phyloP scores from a whole-genome alignment of 352 stramenopile species.

The Phytophthora europaea region DNA sequence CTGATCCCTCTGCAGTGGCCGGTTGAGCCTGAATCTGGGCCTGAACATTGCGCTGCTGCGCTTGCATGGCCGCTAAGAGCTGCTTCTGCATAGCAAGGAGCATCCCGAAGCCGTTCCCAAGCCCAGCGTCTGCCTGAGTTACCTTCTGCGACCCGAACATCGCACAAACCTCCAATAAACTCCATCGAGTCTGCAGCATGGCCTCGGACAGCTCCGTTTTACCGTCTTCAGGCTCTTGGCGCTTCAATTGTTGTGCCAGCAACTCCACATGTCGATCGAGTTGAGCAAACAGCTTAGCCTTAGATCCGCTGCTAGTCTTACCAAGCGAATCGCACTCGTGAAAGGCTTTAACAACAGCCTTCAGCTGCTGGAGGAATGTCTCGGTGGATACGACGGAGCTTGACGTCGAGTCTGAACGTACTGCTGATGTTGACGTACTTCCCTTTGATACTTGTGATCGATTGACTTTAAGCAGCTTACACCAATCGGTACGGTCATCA shows the following conservation, averaged over 20 bases:
- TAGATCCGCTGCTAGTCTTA: conserved; percentile 17
- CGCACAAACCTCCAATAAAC: conserved; percentile 60
- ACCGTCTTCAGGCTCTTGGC: conserved; percentile 34
- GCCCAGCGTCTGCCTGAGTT: conserved; percentile 32
- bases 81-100: conserved; percentile 61
- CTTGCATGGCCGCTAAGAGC: conserved; percentile 56
- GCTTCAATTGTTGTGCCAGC: conserved; percentile 55
- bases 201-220: conserved; percentile 25
- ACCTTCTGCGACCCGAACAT: conserved; percentile 59
- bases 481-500: conserved; percentile 74
- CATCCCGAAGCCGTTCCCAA: conserved; percentile 50
- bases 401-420: not conserved
- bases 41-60: conserved; percentile 20
- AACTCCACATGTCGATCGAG: conserved; percentile 68
- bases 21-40: conserved; percentile 19
- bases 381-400: conserved; percentile 40
- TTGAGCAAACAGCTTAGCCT: conserved; percentile 54
- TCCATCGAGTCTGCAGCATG: conserved; percentile 62
- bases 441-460: conserved; percentile 17
- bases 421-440: not conserved
- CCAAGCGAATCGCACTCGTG: conserved; percentile 39
- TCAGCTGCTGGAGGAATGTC: conserved; percentile 62
- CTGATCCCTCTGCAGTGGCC: conserved; percentile 2
- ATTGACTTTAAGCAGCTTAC: conserved; percentile 66
- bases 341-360: conserved; percentile 60